phyloP scores from a whole-genome alignment of 2,329 filamentous ascomycete genomes.

The Colletotrichum karsti region DNA sequence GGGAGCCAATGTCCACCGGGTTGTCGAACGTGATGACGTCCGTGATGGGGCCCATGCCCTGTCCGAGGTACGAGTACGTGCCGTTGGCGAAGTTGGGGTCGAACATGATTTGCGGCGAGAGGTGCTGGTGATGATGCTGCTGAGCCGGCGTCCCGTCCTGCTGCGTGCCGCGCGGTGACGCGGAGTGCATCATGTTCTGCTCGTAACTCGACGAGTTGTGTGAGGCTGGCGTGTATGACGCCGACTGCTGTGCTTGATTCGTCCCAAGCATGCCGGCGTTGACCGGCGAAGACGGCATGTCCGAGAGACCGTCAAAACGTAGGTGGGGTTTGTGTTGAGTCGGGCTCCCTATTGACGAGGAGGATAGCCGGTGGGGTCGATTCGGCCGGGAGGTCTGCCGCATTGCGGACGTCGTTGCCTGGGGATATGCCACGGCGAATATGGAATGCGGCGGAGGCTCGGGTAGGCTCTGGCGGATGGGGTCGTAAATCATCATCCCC shows the following conservation, averaged over 20 bases:
- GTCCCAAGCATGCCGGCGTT: conserved; percentile 33
- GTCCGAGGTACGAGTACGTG: conserved; percentile 32
- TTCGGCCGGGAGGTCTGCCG: conserved; percentile 50
- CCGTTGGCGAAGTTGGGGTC: conserved; percentile 10
- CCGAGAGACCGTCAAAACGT: conserved; percentile 39
- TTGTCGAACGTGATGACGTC: conserved; percentile 76
- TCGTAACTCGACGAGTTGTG: conserved; percentile 54
- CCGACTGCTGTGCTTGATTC: conserved; percentile 22
- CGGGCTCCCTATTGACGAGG: conserved; percentile 22
- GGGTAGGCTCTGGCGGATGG: conserved; percentile 64
- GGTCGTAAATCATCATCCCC: conserved; percentile 68
- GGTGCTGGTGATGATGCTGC: conserved; percentile 9
- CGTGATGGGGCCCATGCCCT: conserved; percentile 38
- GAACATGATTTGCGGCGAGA: conserved; percentile 6
- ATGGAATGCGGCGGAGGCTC: conserved; percentile 52
- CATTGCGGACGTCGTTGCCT: conserved; percentile 56
- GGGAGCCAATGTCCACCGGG: conserved; percentile 76
- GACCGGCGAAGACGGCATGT: conserved; percentile 38
- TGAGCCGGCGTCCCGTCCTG: conserved; percentile 39
- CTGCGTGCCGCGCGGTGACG: conserved; percentile 52
- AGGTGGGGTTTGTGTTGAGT: conserved; percentile 27
- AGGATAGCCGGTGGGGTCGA: conserved; percentile 35
- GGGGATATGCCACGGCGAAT: conserved; percentile 58
- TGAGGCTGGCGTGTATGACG: conserved; percentile 49
- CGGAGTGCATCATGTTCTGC: conserved; percentile 44